Base-by-base conservation (phyloP, 768 basidiomycete species). In the Russula vinacea region DNA sequence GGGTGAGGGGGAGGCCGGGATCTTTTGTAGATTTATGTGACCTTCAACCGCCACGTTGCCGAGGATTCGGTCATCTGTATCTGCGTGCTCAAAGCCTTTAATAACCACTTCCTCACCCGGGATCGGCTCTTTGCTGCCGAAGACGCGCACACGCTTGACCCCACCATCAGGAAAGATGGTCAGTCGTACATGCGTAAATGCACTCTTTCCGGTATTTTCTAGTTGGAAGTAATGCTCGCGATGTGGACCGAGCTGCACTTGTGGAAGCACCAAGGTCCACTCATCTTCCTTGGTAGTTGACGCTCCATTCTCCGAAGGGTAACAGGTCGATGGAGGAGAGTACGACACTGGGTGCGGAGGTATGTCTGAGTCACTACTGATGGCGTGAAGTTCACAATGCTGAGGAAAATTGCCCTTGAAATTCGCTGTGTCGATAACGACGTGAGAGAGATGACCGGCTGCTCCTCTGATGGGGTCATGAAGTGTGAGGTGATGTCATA, bases 381-480 rank as follows among this genome's bases (percentile, higher is more conserved):
- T 75, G 16, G 84, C 93, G 72, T 89, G 86, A 22, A 95, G 71
- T 70, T 94, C 91, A 72, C 88, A 90, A 64, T 86, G 88, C 70
- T 92, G 88, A 11, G 96, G 96, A 72, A 91, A 98, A 74, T 98
- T 98, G 26, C 96, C 97, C 73, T 90, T 92, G 78, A 97, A 98
- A 78, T 95, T 88, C 5, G 89, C 86, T 0, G 97, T 98, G 75
- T 99, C 97, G 68, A 99, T 86, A 70, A 95, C 92, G 33, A 87
- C 84, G 42, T 84, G 78, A 63, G 88, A 83, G n/a, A 97, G 79
- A 60, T 80, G 76, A 10, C 92, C 90, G 17, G 88, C 78, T 53
- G 84, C 80, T 52, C 90, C 94, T 10, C 94, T 94, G 60, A 14
- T 60, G 29, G 14, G 9, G 42, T 35, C 22, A 19, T 40, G 45